Base-by-base conservation (phyloP, 2,329 filamentous ascomycete genomes). In the Cladosporium sp. region DNA sequence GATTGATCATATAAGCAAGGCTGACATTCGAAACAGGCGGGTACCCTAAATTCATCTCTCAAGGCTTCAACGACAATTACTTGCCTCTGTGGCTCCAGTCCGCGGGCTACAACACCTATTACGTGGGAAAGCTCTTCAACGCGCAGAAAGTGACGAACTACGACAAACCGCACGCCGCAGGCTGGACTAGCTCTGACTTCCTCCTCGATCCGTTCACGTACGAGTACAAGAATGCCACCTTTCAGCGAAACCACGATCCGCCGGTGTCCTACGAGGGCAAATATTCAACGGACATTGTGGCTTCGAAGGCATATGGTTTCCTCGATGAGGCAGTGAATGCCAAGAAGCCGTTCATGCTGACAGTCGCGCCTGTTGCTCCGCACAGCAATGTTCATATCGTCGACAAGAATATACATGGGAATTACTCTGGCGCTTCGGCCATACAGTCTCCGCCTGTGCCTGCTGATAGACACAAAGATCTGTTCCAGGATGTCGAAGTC, bases 51-150 rank as follows among this genome's bases (percentile, higher is more conserved):
- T 85, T 88, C 51, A 68, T 88, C 13, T 70, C 71, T 3, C 74
- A 85, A 47, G 85, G 85, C 1, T 75, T 81, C 54, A 86, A 88
- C 53, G 76, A 84, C 1, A 77, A 84, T 36, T 88, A 85, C 53
- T 73, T 89, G 0, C 85, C 85, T 0, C 63, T 88, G 0, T 89
- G 85, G 84, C 67, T 89, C 12, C 82, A 87, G 56, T 65, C 77
- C 3, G 80, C 78, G 0, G 84, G 84, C 0, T 88, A 88, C 62
- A 79, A 80, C 56, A 88, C 85, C 0, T 88, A 86, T 60, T 89
- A 88, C 58, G 80, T 80, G 0, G 86, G 83, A 15, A 89, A 89
- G 61, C 71, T 88, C 6, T 85, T 86, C 68, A 89, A 89, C 57
- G 73, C 76, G 0, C 83, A 87, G 43, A 79, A 71, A 0, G 71